Percentiles rank a stretch among this genome's conserved stretches.
These are phyloP conservation scores for Alternaria consortialis DNA, from an alignment of 2,329 filamentous ascomycete species.

Conservation along the genomic window DNA sequence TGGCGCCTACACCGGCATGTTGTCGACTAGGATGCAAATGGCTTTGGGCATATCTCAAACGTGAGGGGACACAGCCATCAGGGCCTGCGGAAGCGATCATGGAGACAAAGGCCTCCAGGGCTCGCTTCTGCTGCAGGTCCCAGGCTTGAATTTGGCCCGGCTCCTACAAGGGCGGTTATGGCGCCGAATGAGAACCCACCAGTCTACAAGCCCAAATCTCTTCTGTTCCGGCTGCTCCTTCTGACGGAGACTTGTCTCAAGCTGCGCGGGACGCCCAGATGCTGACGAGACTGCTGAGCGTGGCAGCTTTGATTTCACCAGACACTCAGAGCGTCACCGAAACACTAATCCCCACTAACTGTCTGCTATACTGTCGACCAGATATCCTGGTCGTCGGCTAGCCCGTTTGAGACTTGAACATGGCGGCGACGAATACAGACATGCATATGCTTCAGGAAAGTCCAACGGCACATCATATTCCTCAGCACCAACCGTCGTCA, in stretches of 20 bases:
- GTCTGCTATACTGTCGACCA: constrained; percentile 16
- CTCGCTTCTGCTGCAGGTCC: constrained; percentile 30
- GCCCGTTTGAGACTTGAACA: constrained; percentile 40
- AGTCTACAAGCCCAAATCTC: constrained; percentile 12
- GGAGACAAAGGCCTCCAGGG: constrained; percentile 21
- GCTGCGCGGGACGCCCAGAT: constrained; percentile 17
- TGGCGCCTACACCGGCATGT: constrained; percentile 11
- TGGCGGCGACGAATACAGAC: constrained; percentile 37
- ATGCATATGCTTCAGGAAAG: constrained; percentile 45
- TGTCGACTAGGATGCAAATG: constrained; percentile 9
- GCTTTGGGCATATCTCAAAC: constrained; percentile 14
- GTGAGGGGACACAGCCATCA: constrained; percentile 16
- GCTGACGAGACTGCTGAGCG: constrained; percentile 29
- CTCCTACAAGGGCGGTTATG: constrained; percentile 23
- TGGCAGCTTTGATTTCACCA: constrained; percentile 18
- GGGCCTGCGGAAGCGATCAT: constrained; percentile 20
- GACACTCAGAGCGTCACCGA: constrained; percentile 13
- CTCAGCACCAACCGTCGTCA: constrained; percentile 19
- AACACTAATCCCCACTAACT: constrained; percentile 22
- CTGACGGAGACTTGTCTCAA: constrained; percentile 25
- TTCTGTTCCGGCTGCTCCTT: constrained; percentile 12
- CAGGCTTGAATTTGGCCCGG: constrained; percentile 17
- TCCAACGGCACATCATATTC: constrained; percentile 15
- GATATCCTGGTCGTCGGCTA: constrained; percentile 35
- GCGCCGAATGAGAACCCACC: constrained; percentile 22